Evolutionary conservation across 495 filamentous ascomycete genomes (phyloP).

Genomic region (Penicillium arizonense): DNA sequence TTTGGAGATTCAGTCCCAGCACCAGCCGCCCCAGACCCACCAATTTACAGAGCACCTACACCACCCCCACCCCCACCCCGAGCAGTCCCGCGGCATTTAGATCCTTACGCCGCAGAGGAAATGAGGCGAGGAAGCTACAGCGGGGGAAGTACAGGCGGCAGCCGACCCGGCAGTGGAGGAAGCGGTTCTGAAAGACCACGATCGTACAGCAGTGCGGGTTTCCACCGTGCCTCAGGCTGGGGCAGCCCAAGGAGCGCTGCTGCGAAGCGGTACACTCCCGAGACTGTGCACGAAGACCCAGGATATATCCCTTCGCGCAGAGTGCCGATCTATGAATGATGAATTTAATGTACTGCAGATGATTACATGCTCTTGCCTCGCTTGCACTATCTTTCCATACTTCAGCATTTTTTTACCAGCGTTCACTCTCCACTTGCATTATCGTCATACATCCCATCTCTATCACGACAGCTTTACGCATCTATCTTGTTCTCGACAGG

Average conservation of each 20-base stretch:
- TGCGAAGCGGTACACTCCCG: constrained; percentile 21
- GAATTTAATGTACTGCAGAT: neutral
- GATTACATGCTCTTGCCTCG: neutral
- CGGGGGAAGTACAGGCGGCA: constrained; percentile 18
- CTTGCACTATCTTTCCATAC: neutral
- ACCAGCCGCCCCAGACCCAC: constrained; percentile 22
- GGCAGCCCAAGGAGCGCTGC: constrained; percentile 16
- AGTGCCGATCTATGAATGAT: constrained; percentile 15
- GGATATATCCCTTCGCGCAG: constrained; percentile 15
- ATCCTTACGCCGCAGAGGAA: constrained; percentile 15
- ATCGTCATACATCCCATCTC: neutral
- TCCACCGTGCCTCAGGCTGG: constrained; percentile 10
- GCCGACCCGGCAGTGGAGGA: constrained; percentile 22
- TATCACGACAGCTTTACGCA: neutral
- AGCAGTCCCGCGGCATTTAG: constrained; percentile 19
- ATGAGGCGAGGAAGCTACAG: constrained; percentile 24
- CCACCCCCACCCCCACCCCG: constrained; percentile 19
- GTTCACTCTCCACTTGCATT: neutral
- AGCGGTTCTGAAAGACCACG: constrained; percentile 28
- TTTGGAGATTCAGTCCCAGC: constrained; percentile 25
- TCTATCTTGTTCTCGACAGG: neutral
- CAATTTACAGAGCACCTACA: constrained; percentile 19
- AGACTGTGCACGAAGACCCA: constrained; percentile 12
- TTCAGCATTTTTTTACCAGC: neutral
- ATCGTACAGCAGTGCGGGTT: constrained; percentile 21